Conservation (phyloP, 2,329 filamentous ascomycete species). For the Dactylonectria macrodidyma region DNA sequence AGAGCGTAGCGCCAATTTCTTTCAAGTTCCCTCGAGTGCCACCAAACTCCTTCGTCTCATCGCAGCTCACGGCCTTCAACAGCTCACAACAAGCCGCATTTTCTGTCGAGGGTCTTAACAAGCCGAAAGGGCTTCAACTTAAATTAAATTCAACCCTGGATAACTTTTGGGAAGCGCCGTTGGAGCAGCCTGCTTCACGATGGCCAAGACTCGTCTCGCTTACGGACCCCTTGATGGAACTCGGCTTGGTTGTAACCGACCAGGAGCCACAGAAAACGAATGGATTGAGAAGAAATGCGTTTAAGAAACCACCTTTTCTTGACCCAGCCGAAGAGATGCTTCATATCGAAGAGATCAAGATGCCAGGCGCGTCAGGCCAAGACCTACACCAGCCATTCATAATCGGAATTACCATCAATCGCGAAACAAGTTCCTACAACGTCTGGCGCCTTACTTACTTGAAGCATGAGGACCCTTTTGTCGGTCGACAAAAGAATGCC, state of each 20-base stretch:
- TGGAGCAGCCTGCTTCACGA: constrained; percentile 69
- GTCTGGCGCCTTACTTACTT: constrained; percentile 89
- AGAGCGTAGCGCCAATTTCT: constrained; percentile 65
- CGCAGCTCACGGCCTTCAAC: constrained; percentile 71
- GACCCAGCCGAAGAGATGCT: constrained; percentile 86
- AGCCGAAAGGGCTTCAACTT: constrained; percentile 68
- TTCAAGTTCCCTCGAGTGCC: constrained; percentile 75
- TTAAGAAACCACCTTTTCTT: constrained; percentile 69
- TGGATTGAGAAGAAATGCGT: constrained; percentile 50
- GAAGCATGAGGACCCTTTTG: constrained; percentile 73
- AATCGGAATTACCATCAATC: constrained; percentile 86
- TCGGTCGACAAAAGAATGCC: constrained; percentile 62
- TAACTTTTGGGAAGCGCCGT: constrained; percentile 69
- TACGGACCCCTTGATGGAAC: constrained; percentile 87
- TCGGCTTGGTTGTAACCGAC: constrained; percentile 83
- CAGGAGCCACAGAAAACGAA: constrained; percentile 58
- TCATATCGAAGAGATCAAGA: constrained; percentile 80
- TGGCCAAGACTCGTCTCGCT: constrained; percentile 86
- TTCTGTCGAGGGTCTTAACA: constrained; percentile 70
- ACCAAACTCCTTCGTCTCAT: constrained; percentile 86
- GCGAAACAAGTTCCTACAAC: constrained; percentile 82
- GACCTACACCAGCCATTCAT: constrained; percentile 69
- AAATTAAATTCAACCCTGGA: constrained; percentile 69
- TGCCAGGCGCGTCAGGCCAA: constrained; percentile 61
- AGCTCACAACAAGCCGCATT: constrained; percentile 67